Evolutionary conservation across 2,329 filamentous ascomycete species (phyloP).

Genomic region (Thielaviopsis ethacetica): DNA sequence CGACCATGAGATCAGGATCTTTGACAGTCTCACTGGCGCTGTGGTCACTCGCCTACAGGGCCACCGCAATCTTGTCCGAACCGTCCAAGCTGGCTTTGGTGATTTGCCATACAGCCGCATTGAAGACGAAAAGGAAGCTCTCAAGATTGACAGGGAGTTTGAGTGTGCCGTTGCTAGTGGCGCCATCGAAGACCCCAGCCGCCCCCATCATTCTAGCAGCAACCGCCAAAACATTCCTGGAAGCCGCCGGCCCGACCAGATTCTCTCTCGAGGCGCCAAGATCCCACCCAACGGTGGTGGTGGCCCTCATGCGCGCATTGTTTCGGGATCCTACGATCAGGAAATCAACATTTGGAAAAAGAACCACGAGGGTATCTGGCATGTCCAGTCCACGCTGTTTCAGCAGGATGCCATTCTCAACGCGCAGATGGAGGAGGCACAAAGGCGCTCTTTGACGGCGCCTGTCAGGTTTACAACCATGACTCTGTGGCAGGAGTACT

Average conservation of each 20-base stretch:
- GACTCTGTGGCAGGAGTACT: conserved; percentile 6
- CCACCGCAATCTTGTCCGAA: conserved; percentile 74
- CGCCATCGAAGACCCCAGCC: conserved; percentile 22
- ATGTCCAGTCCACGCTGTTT: conserved; percentile 54
- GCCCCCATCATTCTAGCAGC: conserved; percentile 17
- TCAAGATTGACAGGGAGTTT: conserved; percentile 56
- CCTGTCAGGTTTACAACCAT: not conserved
- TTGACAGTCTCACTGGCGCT: conserved; percentile 68
- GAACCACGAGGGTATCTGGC: conserved; percentile 73
- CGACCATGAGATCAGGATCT: conserved; percentile 90
- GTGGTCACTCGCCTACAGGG: conserved; percentile 78
- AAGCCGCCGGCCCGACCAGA: conserved; percentile 56
- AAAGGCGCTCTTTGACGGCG: not conserved
- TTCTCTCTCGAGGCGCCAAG: conserved; percentile 68
- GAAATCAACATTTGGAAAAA: conserved; percentile 90
- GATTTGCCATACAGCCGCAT: conserved; percentile 68
- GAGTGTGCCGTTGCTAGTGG: conserved; percentile 42
- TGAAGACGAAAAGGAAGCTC: conserved; percentile 58
- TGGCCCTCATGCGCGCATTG: conserved; percentile 79
- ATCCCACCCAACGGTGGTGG: conserved; percentile 84
- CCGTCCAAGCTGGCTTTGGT: conserved; percentile 86
- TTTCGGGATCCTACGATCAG: conserved; percentile 93
- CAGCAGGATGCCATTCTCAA: conserved; percentile 53
- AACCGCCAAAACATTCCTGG: conserved; percentile 46
- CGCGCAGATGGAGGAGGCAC: conserved; percentile 20